Percentiles rank a stretch among this genome's conserved stretches.
These are phyloP conservation scores for Monosporozyma unispora DNA, from an alignment of 805 yeast genomes.

Conservation along the genomic window DNA sequence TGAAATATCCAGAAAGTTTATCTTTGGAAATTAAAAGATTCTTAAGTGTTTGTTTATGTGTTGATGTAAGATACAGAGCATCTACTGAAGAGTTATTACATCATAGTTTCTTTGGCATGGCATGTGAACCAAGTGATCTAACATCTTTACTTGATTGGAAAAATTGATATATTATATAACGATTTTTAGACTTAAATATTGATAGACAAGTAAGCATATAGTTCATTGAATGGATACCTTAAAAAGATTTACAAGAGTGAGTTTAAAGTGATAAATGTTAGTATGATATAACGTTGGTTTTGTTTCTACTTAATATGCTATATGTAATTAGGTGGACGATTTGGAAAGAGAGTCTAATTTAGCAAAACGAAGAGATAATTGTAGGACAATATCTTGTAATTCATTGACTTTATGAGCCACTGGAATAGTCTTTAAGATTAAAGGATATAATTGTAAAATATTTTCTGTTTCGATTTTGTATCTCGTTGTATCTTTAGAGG, in stretches of 20 bases:
- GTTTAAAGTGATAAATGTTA: neutral
- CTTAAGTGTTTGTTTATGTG: slow-evolving; percentile 84
- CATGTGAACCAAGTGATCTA: slow-evolving; percentile 52
- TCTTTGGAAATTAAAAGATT: slow-evolving; percentile 75
- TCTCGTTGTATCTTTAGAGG: neutral
- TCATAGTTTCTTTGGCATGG: slow-evolving; percentile 61
- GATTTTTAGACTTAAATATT: neutral
- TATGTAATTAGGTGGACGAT: neutral
- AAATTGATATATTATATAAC: slow-evolving; percentile 10
- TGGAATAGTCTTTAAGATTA: slow-evolving; percentile 27
- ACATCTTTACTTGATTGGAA: slow-evolving; percentile 51
- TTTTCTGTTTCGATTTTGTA: slow-evolving; percentile 7
- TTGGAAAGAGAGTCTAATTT: slow-evolving; percentile 10
- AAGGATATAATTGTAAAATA: slow-evolving; percentile 21
- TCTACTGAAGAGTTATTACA: slow-evolving; percentile 77
- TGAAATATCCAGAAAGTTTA: slow-evolving; percentile 80
- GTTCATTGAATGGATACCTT: neutral
- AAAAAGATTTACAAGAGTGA: neutral
- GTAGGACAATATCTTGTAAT: slow-evolving; percentile 21
- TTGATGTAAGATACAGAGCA: slow-evolving; percentile 87
- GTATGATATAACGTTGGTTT: neutral
- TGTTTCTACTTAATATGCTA: neutral
- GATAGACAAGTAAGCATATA: neutral
- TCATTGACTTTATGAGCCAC: slow-evolving; percentile 27
- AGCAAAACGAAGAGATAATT: slow-evolving; percentile 22